Evolutionary conservation across 331 rosid genomes (phyloP).

Genomic region (Quercus tomentella): DNA sequence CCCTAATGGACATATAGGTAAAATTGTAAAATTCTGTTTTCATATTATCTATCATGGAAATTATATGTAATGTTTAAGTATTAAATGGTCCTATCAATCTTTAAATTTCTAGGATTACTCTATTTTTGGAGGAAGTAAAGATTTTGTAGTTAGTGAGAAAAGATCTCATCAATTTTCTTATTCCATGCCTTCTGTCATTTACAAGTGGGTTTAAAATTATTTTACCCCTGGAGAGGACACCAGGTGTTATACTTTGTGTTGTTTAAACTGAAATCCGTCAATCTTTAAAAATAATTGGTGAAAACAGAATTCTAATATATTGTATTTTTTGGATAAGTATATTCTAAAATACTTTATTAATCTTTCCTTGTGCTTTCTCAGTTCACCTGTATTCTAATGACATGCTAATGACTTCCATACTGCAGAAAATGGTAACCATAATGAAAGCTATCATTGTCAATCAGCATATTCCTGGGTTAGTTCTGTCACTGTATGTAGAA

Average conservation of each 20-base stretch:
- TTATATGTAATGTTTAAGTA: not conserved
- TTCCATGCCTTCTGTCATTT: not conserved
- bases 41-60: not conserved
- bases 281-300: no score
- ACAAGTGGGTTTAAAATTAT: not conserved
- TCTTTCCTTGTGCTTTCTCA: not conserved
- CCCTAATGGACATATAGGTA: conserved; percentile 71
- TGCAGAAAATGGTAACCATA: conserved; percentile 65
- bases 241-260: not conserved
- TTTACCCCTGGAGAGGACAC: not conserved
- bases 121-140: not conserved
- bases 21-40: conserved; percentile 2
- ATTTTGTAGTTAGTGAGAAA: not conserved
- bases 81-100: conserved; percentile 3
- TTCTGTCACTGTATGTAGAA: conserved; percentile 71
- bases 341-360: not conserved
- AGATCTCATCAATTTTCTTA: not conserved
- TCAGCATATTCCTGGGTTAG: conserved; percentile 82
- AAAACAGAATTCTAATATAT: no score
- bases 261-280: no score
- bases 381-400: conserved; percentile 12
- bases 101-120: not conserved
- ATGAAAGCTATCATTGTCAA: conserved; percentile 33
- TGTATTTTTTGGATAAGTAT: not conserved
- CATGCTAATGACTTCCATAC: conserved; percentile 7